Conservation (phyloP, 305 asterid species). For the Fraxinus baroniana region DNA sequence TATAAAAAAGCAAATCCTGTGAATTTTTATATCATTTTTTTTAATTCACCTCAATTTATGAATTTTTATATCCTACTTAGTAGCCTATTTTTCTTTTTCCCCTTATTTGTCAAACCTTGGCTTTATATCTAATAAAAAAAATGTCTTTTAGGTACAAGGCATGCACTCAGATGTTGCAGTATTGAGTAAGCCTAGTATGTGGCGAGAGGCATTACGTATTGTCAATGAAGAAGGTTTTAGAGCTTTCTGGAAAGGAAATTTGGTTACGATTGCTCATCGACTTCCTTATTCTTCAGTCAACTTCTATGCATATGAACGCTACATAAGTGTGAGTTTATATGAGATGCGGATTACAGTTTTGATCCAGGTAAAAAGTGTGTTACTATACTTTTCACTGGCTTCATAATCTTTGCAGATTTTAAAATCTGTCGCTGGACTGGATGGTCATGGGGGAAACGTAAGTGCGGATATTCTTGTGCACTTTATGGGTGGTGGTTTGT, state of each 20-base stretch:
- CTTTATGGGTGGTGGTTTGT: constrained; percentile 88
- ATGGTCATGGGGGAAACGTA: constrained; percentile 39
- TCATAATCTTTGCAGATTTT: constrained; percentile 48
- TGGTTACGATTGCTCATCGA: constrained; percentile 93
- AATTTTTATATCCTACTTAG: not conserved
- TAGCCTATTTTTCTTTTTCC: not conserved
- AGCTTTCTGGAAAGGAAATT: constrained; percentile 97
- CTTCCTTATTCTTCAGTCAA: constrained; percentile 87
- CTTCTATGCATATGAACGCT: constrained; percentile 81
- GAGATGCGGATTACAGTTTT: constrained; percentile 12
- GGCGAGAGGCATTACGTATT: constrained; percentile 77
- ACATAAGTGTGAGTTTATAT: constrained; percentile 64
- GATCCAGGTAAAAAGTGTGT: not conserved
- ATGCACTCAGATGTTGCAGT: constrained; percentile 90
- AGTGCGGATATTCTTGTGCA: constrained; percentile 57
- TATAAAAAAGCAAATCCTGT: not conserved
- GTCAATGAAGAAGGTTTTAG: constrained; percentile 85
- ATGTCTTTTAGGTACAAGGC: constrained; percentile 72
- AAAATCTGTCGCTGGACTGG: constrained; percentile 63
- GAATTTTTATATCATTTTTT: not conserved
- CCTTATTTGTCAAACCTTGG: not conserved
- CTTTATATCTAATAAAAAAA: not conserved
- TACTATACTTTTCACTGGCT: constrained; percentile 6
- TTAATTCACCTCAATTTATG: not conserved
- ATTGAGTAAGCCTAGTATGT: constrained; percentile 72